Conservation (phyloP, 208 protist species). For the Giardia duodenalis region DNA sequence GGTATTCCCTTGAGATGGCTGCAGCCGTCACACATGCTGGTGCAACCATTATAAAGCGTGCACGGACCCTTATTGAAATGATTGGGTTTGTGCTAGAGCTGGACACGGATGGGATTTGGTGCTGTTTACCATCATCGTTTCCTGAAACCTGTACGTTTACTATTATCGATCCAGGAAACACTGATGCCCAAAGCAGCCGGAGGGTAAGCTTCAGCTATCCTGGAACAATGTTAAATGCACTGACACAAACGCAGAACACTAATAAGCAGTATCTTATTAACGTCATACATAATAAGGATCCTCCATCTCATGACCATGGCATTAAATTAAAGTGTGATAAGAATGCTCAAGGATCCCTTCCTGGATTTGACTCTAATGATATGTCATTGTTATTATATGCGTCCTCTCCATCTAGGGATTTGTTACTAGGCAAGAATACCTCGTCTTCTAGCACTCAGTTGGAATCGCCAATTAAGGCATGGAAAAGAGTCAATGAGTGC, state of each 20-base stretch:
- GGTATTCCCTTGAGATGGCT: slow-evolving; percentile 99
- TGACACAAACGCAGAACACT: slow-evolving; percentile 55
- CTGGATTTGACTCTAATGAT: too few species aligned
- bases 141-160: slow-evolving; percentile 4
- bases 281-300: too few species aligned
- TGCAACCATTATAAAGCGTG: slow-evolving; percentile 92
- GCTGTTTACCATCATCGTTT: slow-evolving; percentile 68
- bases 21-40: slow-evolving; percentile 88
- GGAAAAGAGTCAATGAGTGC: slow-evolving; percentile 63
- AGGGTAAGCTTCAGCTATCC: slow-evolving; percentile 56
- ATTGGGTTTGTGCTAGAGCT: slow-evolving; percentile 94
- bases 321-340: too few species aligned
- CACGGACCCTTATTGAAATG: slow-evolving; percentile 77
- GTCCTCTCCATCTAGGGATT: slow-evolving; percentile 30
- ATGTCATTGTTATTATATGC: not conserved
- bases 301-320: too few species aligned
- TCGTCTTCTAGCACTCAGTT: too few species aligned
- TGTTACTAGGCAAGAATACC: not conserved
- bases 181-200: too few species aligned
- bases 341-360: too few species aligned
- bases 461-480: slow-evolving; percentile 6
- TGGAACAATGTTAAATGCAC: slow-evolving; percentile 91
- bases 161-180: slow-evolving; percentile 14
- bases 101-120: slow-evolving; percentile 99
- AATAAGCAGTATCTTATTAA: slow-evolving; percentile 25